These are phyloP conservation scores for Verticillium alfalfae DNA, from an alignment of 2,329 filamentous ascomycete species.

Conservation along the genomic window DNA sequence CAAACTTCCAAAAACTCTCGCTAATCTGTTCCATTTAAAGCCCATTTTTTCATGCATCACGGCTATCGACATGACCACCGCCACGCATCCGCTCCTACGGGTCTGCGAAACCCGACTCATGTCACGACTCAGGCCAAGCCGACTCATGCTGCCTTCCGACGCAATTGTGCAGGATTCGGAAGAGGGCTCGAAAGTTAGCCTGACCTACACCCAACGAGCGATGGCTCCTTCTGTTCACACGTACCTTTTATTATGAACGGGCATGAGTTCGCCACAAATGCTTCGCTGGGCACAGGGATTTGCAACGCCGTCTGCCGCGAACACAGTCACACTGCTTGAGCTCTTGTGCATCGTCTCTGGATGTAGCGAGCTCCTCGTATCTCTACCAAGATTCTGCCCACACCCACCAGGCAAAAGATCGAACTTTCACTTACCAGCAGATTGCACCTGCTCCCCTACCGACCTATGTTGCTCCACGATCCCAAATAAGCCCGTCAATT, in stretches of 20 bases:
- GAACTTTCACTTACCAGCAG: not conserved
- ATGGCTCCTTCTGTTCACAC: not conserved
- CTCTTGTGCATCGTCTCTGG: too few relatives aligned
- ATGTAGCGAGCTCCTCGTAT: too few relatives aligned
- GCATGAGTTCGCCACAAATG: too few relatives aligned
- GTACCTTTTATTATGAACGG: too few relatives aligned
- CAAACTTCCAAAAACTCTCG: conserved; percentile 1
- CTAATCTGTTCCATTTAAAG: conserved; percentile 12
- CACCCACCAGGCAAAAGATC: not conserved
- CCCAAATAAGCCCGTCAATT: not conserved
- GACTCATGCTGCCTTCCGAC: not conserved
- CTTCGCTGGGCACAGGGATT: too few relatives aligned
- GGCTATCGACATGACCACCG: conserved; percentile 6
- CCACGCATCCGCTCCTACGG: conserved; percentile 1
- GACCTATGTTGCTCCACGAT: not conserved
- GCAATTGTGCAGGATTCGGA: not conserved
- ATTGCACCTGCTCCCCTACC: not conserved
- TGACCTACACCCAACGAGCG: not conserved
- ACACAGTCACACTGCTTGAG: too few relatives aligned
- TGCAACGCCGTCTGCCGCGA: too few relatives aligned
- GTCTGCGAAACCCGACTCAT: not conserved
- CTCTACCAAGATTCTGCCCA: too few relatives aligned
- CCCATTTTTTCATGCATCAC: conserved; percentile 1
- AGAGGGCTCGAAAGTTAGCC: not conserved
- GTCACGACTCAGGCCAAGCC: not conserved